These are phyloP conservation scores for Botrytis porri DNA, from an alignment of 2,329 filamentous ascomycete species.

Conservation along the genomic window DNA sequence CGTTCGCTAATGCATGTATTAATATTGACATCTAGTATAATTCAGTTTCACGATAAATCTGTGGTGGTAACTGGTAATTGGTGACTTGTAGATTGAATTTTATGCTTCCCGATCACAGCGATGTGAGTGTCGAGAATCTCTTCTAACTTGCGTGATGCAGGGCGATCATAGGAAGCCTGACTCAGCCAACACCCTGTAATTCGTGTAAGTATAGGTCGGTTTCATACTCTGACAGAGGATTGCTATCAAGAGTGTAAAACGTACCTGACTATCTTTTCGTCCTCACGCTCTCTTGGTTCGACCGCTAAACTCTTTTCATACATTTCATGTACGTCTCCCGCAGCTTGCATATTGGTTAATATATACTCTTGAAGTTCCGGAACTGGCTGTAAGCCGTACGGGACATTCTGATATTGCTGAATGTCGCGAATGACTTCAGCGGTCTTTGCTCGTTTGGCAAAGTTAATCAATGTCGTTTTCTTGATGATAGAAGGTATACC, in stretches of 20 bases:
- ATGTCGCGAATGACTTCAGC: constrained; percentile 98
- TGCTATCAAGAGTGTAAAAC: constrained; percentile 23
- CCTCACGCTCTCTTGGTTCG: constrained; percentile 92
- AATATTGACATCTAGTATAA: background rate
- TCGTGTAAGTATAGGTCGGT: constrained; percentile 32
- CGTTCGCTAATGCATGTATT: background rate
- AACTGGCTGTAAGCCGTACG: constrained; percentile 88
- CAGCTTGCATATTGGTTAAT: constrained; percentile 89
- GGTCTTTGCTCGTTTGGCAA: constrained; percentile 96
- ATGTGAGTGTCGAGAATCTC: background rate
- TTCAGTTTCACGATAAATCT: background rate
- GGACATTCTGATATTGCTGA: constrained; percentile 96
- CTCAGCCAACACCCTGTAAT: constrained; percentile 55
- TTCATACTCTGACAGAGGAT: constrained; percentile 2
- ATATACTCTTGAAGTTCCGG: constrained; percentile 96
- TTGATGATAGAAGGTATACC: constrained; percentile 96
- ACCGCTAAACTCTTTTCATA: constrained; percentile 94
- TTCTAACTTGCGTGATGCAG: background rate
- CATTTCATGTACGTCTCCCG: constrained; percentile 97
- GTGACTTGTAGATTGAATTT: background rate
- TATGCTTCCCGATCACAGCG: background rate
- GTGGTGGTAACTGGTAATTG: background rate
- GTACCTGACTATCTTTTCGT: constrained; percentile 96
- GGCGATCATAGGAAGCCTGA: constrained; percentile 53
- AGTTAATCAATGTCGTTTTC: constrained; percentile 96